These are phyloP conservation scores for Venturia aucupariae DNA, from an alignment of 2,329 filamentous ascomycete species.

Conservation along the genomic window DNA sequence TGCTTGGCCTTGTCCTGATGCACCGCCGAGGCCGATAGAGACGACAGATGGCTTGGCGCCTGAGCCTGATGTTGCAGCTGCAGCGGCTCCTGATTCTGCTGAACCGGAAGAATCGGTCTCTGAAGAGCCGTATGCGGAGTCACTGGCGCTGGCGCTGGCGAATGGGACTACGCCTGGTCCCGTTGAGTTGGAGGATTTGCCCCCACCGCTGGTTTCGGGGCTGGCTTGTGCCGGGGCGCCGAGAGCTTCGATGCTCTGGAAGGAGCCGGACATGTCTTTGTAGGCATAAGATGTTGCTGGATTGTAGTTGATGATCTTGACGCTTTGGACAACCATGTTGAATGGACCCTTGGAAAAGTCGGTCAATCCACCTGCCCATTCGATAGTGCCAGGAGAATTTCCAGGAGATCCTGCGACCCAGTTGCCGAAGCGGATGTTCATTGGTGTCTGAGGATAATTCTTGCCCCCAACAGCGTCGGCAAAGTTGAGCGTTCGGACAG, in stretches of 20 bases:
- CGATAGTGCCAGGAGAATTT: conserved; percentile 47
- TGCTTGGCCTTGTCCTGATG: neutral
- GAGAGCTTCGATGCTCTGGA: conserved; percentile 36
- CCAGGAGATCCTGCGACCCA: conserved; percentile 41
- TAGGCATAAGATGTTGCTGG: conserved; percentile 43
- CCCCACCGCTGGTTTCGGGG: neutral
- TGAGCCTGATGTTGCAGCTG: neutral
- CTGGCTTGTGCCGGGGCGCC: neutral
- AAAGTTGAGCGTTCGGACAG: conserved; percentile 55
- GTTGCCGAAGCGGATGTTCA: conserved; percentile 44
- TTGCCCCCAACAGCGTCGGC: conserved; percentile 50
- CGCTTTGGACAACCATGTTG: conserved; percentile 42
- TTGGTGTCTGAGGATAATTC: conserved; percentile 68
- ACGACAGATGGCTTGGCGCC: conserved; percentile 1
- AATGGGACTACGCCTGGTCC: conserved; percentile 4
- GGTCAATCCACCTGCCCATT: conserved; percentile 56
- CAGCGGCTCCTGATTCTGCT: neutral
- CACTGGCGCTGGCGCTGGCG: neutral
- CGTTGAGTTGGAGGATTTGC: neutral
- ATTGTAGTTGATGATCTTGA: conserved; percentile 44
- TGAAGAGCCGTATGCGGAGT: neutral
- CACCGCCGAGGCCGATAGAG: conserved; percentile 4
- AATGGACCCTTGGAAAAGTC: conserved; percentile 40
- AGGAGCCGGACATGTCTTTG: conserved; percentile 39
- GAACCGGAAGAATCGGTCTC: neutral